phyloP scores from a whole-genome alignment of 176 grass and related monocot species.

The Guadua angustifolia region DNA sequence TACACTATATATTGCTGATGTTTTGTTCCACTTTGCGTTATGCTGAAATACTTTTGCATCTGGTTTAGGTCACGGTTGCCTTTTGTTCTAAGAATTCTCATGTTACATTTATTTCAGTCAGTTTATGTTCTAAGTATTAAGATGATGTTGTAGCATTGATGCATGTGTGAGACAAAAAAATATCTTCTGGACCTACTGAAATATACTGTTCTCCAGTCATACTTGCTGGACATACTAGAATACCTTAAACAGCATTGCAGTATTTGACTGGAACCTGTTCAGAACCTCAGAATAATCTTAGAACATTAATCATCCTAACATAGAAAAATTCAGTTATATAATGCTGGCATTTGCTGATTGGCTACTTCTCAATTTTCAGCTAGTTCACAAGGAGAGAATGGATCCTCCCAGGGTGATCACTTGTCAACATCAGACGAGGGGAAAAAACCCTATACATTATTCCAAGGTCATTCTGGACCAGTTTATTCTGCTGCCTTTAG shows the following conservation, averaged over 20 bases:
- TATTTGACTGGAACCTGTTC: constrained; percentile 10
- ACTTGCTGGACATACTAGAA: background rate
- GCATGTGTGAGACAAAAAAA: background rate
- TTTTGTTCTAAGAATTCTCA: constrained; percentile 24
- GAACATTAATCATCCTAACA: background rate
- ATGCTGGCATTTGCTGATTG: constrained; percentile 37
- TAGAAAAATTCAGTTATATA: constrained; percentile 21
- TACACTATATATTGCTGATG: constrained; percentile 25
- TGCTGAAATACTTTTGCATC: constrained; percentile 27
- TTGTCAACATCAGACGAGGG: constrained; percentile 61
- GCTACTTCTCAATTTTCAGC: constrained; percentile 49
- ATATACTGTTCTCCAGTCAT: constrained; percentile 2
- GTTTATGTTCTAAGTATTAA: constrained; percentile 18
- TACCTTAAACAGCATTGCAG: background rate
- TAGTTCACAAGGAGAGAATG: constrained; percentile 68
- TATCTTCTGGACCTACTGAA: constrained; percentile 2
- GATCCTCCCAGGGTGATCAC: constrained; percentile 58
- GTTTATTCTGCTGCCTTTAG: constrained; percentile 90
- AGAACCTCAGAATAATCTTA: constrained; percentile 13
- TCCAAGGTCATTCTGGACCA: constrained; percentile 93
- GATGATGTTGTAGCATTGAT: background rate
- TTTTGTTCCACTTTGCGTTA: constrained; percentile 13
- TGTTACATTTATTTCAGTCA: constrained; percentile 8
- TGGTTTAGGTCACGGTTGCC: constrained; percentile 24
- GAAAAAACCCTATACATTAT: constrained; percentile 72